A percentile compares a stretch with the other conserved stretches of the same genome.
phyloP scores from a whole-genome alignment of 2,329 filamentous ascomycete genomes.

The Drechslerella coelobrocha region DNA sequence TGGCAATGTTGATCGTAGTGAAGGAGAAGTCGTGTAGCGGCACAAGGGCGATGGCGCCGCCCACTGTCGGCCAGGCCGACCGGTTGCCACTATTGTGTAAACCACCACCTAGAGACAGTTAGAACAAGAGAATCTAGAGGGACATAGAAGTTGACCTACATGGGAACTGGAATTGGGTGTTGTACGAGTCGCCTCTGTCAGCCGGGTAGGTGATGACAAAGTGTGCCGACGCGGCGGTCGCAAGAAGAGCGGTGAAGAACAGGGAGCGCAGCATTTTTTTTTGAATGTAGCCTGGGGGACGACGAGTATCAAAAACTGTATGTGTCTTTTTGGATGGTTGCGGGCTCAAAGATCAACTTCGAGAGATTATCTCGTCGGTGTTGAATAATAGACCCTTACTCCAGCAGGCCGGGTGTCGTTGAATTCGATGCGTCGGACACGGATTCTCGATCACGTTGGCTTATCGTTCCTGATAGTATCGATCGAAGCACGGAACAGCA shows the following conservation, averaged over 20 bases:
- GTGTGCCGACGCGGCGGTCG: slow-evolving; percentile 62
- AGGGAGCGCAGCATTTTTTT: slow-evolving; percentile 40
- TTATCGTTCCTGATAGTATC: slow-evolving; percentile 6
- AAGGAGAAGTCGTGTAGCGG: slow-evolving; percentile 60
- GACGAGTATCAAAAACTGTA: slow-evolving; percentile 4
- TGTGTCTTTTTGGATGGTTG: too few relatives aligned
- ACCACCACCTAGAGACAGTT: slow-evolving; percentile 28
- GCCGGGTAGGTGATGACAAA: slow-evolving; percentile 65
- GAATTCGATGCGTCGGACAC: not conserved
- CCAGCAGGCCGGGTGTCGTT: slow-evolving; percentile 43
- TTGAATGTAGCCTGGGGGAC: not conserved
- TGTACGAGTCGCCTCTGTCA: slow-evolving; percentile 62
- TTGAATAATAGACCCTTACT: slow-evolving; percentile 20
- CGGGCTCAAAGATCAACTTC: slow-evolving; percentile 45
- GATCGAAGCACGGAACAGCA: slow-evolving; percentile 1
- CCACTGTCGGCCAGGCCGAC: slow-evolving; percentile 61
- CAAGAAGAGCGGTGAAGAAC: slow-evolving; percentile 22
- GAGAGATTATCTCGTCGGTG: slow-evolving; percentile 5
- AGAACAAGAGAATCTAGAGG: slow-evolving; percentile 2
- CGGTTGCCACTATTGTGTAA: slow-evolving; percentile 57
- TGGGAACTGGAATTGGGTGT: slow-evolving; percentile 57
- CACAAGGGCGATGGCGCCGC: slow-evolving; percentile 60
- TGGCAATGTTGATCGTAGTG: slow-evolving; percentile 62
- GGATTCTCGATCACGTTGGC: slow-evolving; percentile 4
- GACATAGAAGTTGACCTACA: slow-evolving; percentile 52